These are phyloP conservation scores for Colletotrichum chlorophyti DNA, from an alignment of 2,329 filamentous ascomycete species.

Conservation along the genomic window DNA sequence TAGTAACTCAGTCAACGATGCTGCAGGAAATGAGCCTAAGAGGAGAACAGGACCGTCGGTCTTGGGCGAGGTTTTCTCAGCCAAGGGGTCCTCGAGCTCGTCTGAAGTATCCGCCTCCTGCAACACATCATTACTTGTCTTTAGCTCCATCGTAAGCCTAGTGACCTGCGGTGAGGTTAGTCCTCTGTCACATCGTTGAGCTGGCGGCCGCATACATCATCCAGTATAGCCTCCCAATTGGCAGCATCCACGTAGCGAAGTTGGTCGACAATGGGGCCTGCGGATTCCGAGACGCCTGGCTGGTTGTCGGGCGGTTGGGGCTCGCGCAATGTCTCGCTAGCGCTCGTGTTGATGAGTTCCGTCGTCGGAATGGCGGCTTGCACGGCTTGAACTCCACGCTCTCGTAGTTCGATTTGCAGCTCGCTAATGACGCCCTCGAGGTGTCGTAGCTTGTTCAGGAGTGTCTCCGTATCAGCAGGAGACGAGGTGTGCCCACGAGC, in stretches of 20 bases:
- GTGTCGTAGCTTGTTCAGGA: neutral
- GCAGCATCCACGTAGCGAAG: conserved; percentile 37
- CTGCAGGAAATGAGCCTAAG: conserved; percentile 32
- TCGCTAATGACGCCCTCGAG: conserved; percentile 5
- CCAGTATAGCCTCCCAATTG: conserved; percentile 40
- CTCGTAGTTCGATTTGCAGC: conserved; percentile 5
- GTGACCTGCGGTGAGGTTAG: conserved; percentile 29
- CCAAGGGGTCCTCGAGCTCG: conserved; percentile 18
- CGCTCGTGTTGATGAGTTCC: neutral
- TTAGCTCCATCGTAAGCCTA: conserved; percentile 32
- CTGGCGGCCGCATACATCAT: conserved; percentile 33
- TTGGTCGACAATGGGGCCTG: conserved; percentile 32
- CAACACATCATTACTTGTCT: conserved; percentile 10
- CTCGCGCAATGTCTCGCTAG: neutral
- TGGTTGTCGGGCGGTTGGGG: neutral
- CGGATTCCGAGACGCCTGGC: conserved; percentile 17
- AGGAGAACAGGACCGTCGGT: conserved; percentile 33
- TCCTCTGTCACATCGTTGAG: neutral
- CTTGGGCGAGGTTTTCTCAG: conserved; percentile 25
- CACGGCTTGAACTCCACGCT: neutral
- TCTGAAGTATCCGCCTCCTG: conserved; percentile 34
- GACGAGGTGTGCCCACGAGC: too few species aligned
- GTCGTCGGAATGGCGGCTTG: neutral
- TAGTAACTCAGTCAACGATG: conserved; percentile 28
- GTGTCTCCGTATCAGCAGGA: neutral